A percentile compares a stretch with the other conserved stretches of the same genome.
Conservation (phyloP, 2,329 filamentous ascomycete species). For the Aspergillus amoenus region DNA sequence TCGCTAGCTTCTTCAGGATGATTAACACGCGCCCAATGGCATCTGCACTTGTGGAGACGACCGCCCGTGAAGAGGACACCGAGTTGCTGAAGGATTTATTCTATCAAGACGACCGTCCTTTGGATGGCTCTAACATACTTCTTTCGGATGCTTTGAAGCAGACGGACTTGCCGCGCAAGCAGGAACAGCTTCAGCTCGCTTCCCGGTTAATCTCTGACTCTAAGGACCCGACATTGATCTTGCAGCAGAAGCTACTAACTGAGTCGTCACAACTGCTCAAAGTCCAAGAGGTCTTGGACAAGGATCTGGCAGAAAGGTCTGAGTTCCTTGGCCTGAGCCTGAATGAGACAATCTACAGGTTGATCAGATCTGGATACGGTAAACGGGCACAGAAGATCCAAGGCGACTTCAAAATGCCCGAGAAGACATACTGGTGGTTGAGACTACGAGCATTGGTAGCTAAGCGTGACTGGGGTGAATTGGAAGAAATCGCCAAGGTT, state of each 20-base stretch:
- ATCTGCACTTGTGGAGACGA: slow-evolving; percentile 83
- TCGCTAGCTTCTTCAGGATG: slow-evolving; percentile 87
- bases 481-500: slow-evolving; percentile 75
- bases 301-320: slow-evolving; percentile 65
- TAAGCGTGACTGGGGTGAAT: slow-evolving; percentile 85
- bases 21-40: slow-evolving; percentile 84
- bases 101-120: slow-evolving; percentile 90
- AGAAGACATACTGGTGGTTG: slow-evolving; percentile 86
- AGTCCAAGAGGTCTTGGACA: slow-evolving; percentile 84
- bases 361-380: slow-evolving; percentile 77
- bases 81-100: slow-evolving; percentile 90
- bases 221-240: slow-evolving; percentile 65
- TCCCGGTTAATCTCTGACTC: slow-evolving; percentile 80
- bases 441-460: slow-evolving; percentile 84
- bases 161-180: slow-evolving; percentile 65
- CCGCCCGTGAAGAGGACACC: slow-evolving; percentile 74
- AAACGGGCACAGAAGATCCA: slow-evolving; percentile 86
- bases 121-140: slow-evolving; percentile 85
- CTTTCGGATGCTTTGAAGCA: slow-evolving; percentile 79
- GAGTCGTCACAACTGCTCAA: slow-evolving; percentile 78
- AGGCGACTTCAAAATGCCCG: slow-evolving; percentile 87
- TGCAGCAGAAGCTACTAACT: slow-evolving; percentile 72
- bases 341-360: slow-evolving; percentile 88
- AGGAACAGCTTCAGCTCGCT: slow-evolving; percentile 86
- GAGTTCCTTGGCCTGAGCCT: slow-evolving; percentile 79